A percentile compares a stretch with the other conserved stretches of the same genome.
Evolutionary conservation across 495 filamentous ascomycete species (phyloP).

Genomic region (Penicillium pulvis): DNA sequence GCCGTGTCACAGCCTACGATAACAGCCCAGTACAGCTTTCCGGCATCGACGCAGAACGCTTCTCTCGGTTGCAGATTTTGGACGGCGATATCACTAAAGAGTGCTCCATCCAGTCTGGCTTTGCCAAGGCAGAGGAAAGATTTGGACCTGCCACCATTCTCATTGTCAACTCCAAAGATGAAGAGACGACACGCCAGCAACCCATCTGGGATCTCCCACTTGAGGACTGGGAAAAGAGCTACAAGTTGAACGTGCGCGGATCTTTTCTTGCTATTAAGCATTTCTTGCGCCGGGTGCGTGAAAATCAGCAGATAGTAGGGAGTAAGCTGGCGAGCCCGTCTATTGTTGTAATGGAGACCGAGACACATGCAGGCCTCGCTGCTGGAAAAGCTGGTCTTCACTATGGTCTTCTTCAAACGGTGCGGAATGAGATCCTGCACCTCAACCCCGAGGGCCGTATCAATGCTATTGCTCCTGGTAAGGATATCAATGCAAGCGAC

Average conservation of each 20-base stretch:
- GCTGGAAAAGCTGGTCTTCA: slow-evolving; percentile 56
- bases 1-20: slow-evolving; percentile 56
- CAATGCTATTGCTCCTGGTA: slow-evolving; percentile 55
- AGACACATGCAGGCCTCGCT: slow-evolving; percentile 51
- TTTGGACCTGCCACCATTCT: slow-evolving; percentile 58
- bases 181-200: slow-evolving; percentile 44
- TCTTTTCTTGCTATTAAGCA: slow-evolving; percentile 62
- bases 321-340: slow-evolving; percentile 51
- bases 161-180: slow-evolving; percentile 53
- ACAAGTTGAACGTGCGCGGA: slow-evolving; percentile 51
- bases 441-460: slow-evolving; percentile 55
- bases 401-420: slow-evolving; percentile 53
- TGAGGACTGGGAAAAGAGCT: slow-evolving; percentile 54
- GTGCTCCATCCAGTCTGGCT: slow-evolving; percentile 43
- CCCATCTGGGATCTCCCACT: slow-evolving; percentile 57
- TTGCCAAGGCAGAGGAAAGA: slow-evolving; percentile 43
- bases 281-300: slow-evolving; percentile 47
- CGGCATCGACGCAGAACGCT: slow-evolving; percentile 25
- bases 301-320: slow-evolving; percentile 31
- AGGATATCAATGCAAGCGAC: slow-evolving; percentile 3
- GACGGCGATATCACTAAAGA: slow-evolving; percentile 52
- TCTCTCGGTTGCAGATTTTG: slow-evolving; percentile 39
- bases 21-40: slow-evolving; percentile 29
- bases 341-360: slow-evolving; percentile 58
- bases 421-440: slow-evolving; percentile 58